Evolutionary conservation across 2,329 filamentous ascomycete species (phyloP), one percentile per base, ranked within the genome.

Genomic region (Colletotrichum trifolii): DNA sequence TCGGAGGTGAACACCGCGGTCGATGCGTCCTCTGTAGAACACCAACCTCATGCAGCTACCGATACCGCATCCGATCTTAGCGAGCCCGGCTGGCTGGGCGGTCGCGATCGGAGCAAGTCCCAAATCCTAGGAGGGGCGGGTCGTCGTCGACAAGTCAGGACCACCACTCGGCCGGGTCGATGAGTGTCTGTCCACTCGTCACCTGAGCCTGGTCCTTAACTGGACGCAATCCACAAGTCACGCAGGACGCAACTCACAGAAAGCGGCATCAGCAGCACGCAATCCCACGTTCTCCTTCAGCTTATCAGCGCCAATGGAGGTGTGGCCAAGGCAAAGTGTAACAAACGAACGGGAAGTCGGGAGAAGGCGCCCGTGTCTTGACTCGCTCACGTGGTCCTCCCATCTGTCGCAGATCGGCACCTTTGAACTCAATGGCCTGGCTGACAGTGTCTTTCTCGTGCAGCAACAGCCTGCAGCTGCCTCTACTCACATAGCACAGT

Each of bases 31-130:
- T 47, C 17, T 34, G 47, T 55, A 48, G 17, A 63, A 43, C 40
- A 49, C 55, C 59, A 63, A 39, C 58, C 53, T 66, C 63, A 66
- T 66, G 63, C 58, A 63, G 47, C 46, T 49, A 57, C 17, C 54
- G 40, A 34, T 48, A 53, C 53, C 52, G 53, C 59, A 54, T 63
- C 63, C 43, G 59, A 54, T 57, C 36, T 53, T 54, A 52, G 59
- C 36, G 47, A 57, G 58, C 59, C 58, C 59, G 36, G 53, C 33
- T 48, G 34, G 46, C 17, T 48, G 63, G 63, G 35, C 53, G 52
- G 46, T 40, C 53, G 47, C 38, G 52, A 53, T 66, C 47, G 48
- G 47, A 61, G 53, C 47, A 45, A 13, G 47, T 56, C 46, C 25
- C 47, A 45, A 13, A 42, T 56, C 46, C 25, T 50, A 33, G 47